Percentiles rank a stretch among this genome's conserved stretches.
Evolutionary conservation across 495 filamentous ascomycete species (phyloP).

Genomic region (Chaetomium fimeti): DNA sequence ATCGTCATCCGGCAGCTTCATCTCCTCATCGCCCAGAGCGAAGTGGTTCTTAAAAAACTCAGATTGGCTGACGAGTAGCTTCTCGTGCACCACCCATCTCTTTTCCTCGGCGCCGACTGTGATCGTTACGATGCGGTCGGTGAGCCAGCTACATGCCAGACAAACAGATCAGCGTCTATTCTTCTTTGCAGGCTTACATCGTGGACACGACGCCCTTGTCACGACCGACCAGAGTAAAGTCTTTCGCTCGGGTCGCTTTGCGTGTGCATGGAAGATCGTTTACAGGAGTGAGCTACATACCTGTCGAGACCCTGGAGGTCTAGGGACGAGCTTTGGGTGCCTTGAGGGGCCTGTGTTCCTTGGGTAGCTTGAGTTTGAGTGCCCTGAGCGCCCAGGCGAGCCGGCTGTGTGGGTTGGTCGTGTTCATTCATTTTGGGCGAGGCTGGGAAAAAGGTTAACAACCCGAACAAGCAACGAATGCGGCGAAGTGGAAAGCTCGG

Average conservation of each 20-base stretch:
- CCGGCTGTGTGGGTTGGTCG: not conserved
- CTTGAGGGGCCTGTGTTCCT: too few species aligned
- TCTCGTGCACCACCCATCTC: conserved; percentile 30
- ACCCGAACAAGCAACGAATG: not conserved
- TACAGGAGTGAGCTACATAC: not conserved
- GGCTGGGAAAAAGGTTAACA: not conserved
- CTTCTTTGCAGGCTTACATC: not conserved
- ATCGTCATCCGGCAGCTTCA: conserved; percentile 23
- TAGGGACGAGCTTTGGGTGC: not conserved
- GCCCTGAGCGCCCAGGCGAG: not conserved
- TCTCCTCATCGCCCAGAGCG: not conserved
- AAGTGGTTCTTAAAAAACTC: conserved; percentile 27
- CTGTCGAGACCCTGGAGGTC: conserved; percentile 6
- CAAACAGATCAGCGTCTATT: not conserved
- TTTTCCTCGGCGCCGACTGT: conserved; percentile 23
- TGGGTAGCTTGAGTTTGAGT: too few species aligned
- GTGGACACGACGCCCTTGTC: not conserved
- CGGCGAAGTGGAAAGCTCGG: not conserved
- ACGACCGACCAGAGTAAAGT: not conserved
- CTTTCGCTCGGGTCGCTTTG: not conserved
- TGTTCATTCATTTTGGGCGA: not conserved
- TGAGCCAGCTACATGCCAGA: conserved; percentile 22
- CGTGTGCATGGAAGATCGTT: not conserved
- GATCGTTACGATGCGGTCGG: conserved; percentile 29
- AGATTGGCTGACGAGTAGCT: conserved; percentile 28